Base-by-base conservation (phyloP, 1,284 basidiomycete genomes). In the Ceraceosorus guamensis region DNA sequence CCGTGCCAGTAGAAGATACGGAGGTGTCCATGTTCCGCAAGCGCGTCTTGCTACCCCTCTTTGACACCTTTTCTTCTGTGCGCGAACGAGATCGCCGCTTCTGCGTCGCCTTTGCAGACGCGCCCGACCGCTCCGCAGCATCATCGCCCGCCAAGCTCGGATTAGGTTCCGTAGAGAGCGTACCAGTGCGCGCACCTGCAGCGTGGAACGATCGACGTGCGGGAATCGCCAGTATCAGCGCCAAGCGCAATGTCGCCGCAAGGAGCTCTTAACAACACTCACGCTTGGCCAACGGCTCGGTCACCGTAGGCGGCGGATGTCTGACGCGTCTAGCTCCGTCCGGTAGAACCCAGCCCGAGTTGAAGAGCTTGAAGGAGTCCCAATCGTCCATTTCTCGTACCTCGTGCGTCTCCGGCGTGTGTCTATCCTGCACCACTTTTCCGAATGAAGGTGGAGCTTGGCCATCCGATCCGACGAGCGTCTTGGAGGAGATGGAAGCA, bases 291-390 rank as follows among this genome's bases (percentile, higher is more conserved):
- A n/a, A n/a, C n/a, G n/a, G n/a, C n/a, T n/a, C n/a, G n/a, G n/a
- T n/a, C n/a, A n/a, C n/a, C n/a, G n/a, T n/a, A n/a, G n/a, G n/a
- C n/a, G n/a, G n/a, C n/a, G n/a, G n/a, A n/a, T n/a, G n/a, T n/a
- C n/a, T n/a, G 24, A 10, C 10, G 44, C 52, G 5, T 14, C 32
- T 48, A 18, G 58, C 33, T 31, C 86, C 88, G 7, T 84, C 79
- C 7, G 89, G 88, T 14, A 93, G 78, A 14, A 93, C 89, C 91
- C 91, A 95, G 1, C 91, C 91, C 18, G 81, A 79, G 63, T 95
- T 85, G 78, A 93, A 95, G 77, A 86, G 79, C 70, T 80, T 83
- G 80, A 93, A 95, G 41, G 86, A 86, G 55, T 83, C 83, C 61
- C 83, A 81, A 47, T 82, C 81, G 68, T 86, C 87, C 24, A 95